A percentile compares a stretch with the other conserved stretches of the same genome.
Conservation (phyloP, 495 filamentous ascomycete genomes). For the Poronia punctata region DNA sequence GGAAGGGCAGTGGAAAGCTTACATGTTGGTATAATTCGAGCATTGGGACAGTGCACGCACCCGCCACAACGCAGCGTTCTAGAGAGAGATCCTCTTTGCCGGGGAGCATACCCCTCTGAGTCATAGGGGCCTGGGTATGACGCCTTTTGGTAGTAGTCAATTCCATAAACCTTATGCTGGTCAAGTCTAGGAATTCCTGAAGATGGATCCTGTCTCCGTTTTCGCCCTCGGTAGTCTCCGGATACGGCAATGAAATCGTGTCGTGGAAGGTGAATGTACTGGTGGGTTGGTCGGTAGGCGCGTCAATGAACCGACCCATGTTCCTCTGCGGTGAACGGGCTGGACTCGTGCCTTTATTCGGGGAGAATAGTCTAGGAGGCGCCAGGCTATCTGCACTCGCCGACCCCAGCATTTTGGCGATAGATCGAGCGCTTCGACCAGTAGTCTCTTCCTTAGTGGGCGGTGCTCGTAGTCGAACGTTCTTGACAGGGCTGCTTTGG, state of each 20-base stretch:
- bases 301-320: slow-evolving; percentile 42
- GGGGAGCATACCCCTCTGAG: slow-evolving; percentile 30
- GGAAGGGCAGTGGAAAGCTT: slow-evolving; percentile 30
- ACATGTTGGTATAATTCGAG: slow-evolving; percentile 91
- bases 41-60: slow-evolving; percentile 85
- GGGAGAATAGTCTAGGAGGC: slow-evolving; percentile 39
- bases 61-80: slow-evolving; percentile 77
- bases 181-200: slow-evolving; percentile 90
- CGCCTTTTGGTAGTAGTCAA: slow-evolving; percentile 83
- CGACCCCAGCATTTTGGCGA: slow-evolving; percentile 34
- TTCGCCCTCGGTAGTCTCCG: slow-evolving; percentile 34
- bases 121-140: slow-evolving; percentile 64
- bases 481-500: slow-evolving; percentile 72
- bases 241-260: slow-evolving; percentile 24
- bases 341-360: slow-evolving; percentile 24
- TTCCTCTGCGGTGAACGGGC: slow-evolving; percentile 45
- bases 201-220: slow-evolving; percentile 66
- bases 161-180: slow-evolving; percentile 96
- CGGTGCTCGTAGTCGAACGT: slow-evolving; percentile 58
- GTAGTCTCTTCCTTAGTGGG: slow-evolving; percentile 57
- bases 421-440: slow-evolving; percentile 50
- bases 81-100: slow-evolving; percentile 50
- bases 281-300: slow-evolving; percentile 32
- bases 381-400: slow-evolving; percentile 20
- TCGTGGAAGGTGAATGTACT: slow-evolving; percentile 42